Base-by-base conservation (phyloP, 768 basidiomycete genomes). In the Boletus patriciae region DNA sequence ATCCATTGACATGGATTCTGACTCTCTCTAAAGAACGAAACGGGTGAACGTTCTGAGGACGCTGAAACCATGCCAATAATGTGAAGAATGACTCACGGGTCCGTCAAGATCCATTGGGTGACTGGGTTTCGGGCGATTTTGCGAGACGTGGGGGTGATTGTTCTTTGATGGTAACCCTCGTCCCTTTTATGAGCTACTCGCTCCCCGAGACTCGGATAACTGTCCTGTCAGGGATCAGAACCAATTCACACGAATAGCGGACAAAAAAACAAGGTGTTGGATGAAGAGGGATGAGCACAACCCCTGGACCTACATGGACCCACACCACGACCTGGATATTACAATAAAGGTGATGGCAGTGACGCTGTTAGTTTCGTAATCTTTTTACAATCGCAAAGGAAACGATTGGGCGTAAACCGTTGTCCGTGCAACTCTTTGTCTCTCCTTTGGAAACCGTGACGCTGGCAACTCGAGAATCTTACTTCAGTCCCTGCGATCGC, bases 291-390 rank as follows among this genome's bases (percentile, higher is more conserved):
- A 45, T 12, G 6, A 46, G 11, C 27, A 38, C 33, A 9, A 38
- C 34, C 19, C 46, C 25, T 44, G 66, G 62, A 62, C 62, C 67
- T 11, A 69, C 65, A 62, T 19, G 55, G 67, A 58, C 65, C 64
- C 54, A 66, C 66, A 64, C 1, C 7, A 38, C 46, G 29, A 64
- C 62, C 50, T 47, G 44, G 58, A 44, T 46, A 67, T 54, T n/a
- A n/a, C n/a, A 69, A 67, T 52, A 59, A 52, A 42, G 37, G 16
- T 31, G 31, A 50, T 38, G 13, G 38, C 18, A 29, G 29, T 29
- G 16, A 51, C 43, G 13, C 29, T 38, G 19, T 47, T 45, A 18
- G 43, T 46, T 37, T 54, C 53, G 37, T 52, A 16, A 50, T 31
- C 25, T 13, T 8, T 19, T 21, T 16, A 34, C 29, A n/a, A 51